phyloP scores from a whole-genome alignment of 768 basidiomycete species.

The Ramaria rubella region DNA sequence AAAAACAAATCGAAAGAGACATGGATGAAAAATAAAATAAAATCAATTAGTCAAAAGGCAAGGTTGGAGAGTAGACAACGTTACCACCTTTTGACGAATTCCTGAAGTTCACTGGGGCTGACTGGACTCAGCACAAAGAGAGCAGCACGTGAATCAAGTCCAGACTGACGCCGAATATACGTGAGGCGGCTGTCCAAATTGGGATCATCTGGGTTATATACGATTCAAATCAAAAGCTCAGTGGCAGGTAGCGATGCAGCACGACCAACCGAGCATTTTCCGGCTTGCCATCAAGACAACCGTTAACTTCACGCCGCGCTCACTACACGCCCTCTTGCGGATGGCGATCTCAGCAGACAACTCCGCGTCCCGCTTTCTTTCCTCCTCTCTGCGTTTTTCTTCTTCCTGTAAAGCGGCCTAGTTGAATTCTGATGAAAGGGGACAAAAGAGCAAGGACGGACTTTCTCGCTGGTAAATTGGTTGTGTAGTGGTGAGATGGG shows the following conservation, averaged over 20 bases:
- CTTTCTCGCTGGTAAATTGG: conserved; percentile 3
- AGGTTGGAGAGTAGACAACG: not conserved
- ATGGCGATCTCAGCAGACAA: conserved; percentile 74
- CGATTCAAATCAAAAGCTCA: not conserved
- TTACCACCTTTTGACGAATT: conserved; percentile 76
- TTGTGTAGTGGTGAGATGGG: conserved; percentile 41
- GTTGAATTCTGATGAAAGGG: too few relatives aligned
- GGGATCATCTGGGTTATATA: conserved; percentile 81
- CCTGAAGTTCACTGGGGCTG: conserved; percentile 71
- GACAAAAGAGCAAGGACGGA: not conserved
- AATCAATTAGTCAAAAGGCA: not conserved
- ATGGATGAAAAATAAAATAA: not conserved
- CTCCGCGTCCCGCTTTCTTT: conserved; percentile 65
- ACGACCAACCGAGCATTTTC: conserved; percentile 67
- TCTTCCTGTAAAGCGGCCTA: too few relatives aligned
- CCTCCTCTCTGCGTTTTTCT: conserved; percentile 57
- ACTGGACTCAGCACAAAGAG: conserved; percentile 95
- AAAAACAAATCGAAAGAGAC: not conserved
- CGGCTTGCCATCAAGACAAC: conserved; percentile 90
- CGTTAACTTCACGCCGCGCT: conserved; percentile 89
- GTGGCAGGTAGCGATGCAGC: not conserved
- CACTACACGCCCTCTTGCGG: conserved; percentile 71
- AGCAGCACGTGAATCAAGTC: conserved; percentile 85
- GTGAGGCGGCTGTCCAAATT: conserved; percentile 77
- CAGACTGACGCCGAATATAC: conserved; percentile 79